Evolutionary conservation across 2,329 filamentous ascomycete species (phyloP).

Genomic region (Alternaria sp.): DNA sequence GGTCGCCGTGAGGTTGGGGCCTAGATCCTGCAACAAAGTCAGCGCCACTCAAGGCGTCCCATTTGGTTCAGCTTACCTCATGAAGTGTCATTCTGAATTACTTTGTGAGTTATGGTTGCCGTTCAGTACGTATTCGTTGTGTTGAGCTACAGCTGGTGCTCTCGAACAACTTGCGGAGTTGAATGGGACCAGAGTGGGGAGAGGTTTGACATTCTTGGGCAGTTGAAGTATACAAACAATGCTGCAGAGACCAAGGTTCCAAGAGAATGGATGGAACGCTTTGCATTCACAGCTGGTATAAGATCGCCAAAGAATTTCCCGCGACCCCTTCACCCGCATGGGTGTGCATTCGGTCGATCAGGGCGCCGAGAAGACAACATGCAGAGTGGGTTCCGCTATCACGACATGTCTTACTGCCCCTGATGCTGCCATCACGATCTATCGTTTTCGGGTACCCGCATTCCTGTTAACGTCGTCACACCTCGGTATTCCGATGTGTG

Average conservation of each 20-base stretch:
- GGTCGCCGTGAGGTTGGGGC: conserved; percentile 25
- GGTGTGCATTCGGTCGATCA: neutral
- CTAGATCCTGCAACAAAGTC: conserved; percentile 10
- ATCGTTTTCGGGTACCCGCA: neutral
- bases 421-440: neutral
- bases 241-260: neutral
- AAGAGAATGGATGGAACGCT: neutral
- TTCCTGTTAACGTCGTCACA: neutral
- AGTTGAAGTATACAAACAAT: neutral
- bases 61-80: conserved; percentile 2
- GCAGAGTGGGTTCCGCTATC: neutral
- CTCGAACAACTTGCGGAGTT: neutral
- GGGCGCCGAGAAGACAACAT: neutral
- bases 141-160: neutral
- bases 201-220: neutral
- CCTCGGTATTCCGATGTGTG: neutral
- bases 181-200: neutral
- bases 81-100: conserved; percentile 8
- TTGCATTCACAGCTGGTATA: neutral
- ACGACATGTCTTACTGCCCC: neutral
- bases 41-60: neutral
- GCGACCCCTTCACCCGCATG: neutral
- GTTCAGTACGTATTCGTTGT: neutral
- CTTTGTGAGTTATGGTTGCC: neutral
- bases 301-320: neutral